A percentile compares a stretch with the other conserved stretches of the same genome.
These are phyloP conservation scores for Sphagnum tenellum DNA, from an alignment of 225 moss, liverwort and hornwort species.

Conservation along the genomic window DNA sequence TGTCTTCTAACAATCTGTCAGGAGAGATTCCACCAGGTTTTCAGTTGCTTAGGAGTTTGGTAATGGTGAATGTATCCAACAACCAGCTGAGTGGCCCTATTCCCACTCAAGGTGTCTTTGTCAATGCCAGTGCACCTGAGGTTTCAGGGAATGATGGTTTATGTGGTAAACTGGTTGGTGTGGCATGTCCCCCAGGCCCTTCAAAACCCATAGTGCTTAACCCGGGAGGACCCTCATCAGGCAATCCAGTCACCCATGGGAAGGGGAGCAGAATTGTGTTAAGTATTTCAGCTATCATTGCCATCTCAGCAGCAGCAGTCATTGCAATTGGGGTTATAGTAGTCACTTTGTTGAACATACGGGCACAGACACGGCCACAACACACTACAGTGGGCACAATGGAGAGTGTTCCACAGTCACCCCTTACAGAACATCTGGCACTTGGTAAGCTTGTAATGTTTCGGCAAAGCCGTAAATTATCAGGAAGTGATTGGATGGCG, in stretches of 20 bases:
- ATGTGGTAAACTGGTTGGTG: slow-evolving; percentile 59
- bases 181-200: slow-evolving; percentile 58
- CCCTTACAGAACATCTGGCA: slow-evolving; percentile 65
- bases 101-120: slow-evolving; percentile 46
- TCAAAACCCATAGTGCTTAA: slow-evolving; percentile 70
- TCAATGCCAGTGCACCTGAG: slow-evolving; percentile 41
- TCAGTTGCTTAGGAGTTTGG: slow-evolving; percentile 50
- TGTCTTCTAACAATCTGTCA: slow-evolving; percentile 70
- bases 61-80: slow-evolving; percentile 61
- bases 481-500: slow-evolving; percentile 68
- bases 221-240: slow-evolving; percentile 38
- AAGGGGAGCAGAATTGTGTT: slow-evolving; percentile 70
- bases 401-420: slow-evolving; percentile 86
- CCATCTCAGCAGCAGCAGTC: slow-evolving; percentile 86
- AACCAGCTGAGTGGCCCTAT: slow-evolving; percentile 81
- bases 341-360: slow-evolving; percentile 87
- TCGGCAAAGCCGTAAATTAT: slow-evolving; percentile 52
- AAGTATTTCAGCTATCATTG: slow-evolving; percentile 88
- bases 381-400: slow-evolving; percentile 16
- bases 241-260: slow-evolving; percentile 41
- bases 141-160: slow-evolving; percentile 64
- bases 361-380: slow-evolving; percentile 61
- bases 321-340: slow-evolving; percentile 87
- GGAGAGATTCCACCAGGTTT: slow-evolving; percentile 68
- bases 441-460: slow-evolving; percentile 87